Percentiles rank a stretch among this genome's conserved stretches.
These are phyloP conservation scores for Pseudocercospora fuligena DNA, from an alignment of 2,329 filamentous ascomycete genomes.

Conservation along the genomic window DNA sequence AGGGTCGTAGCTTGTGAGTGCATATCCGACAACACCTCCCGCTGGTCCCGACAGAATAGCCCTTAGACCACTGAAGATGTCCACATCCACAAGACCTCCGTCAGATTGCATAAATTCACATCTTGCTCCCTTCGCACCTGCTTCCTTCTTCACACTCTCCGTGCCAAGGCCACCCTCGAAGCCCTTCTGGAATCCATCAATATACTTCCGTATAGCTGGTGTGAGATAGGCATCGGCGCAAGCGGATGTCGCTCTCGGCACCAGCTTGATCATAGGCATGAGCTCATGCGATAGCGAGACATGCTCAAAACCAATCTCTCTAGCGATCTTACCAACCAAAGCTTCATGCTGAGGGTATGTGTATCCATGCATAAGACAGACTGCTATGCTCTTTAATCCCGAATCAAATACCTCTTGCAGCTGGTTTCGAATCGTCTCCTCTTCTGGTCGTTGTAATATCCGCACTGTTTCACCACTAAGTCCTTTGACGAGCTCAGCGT, in stretches of 20 bases:
- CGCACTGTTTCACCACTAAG: slow-evolving; percentile 76
- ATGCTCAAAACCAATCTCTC: slow-evolving; percentile 80
- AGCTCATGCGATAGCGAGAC: slow-evolving; percentile 80
- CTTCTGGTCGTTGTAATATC: slow-evolving; percentile 67
- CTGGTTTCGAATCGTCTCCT: slow-evolving; percentile 61
- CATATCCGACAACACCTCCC: slow-evolving; percentile 92
- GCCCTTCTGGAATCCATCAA: slow-evolving; percentile 75
- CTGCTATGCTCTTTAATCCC: slow-evolving; percentile 80
- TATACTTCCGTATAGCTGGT: slow-evolving; percentile 77
- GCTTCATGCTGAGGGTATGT: slow-evolving; percentile 88
- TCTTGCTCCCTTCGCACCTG: slow-evolving; percentile 70
- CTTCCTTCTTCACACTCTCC: slow-evolving; percentile 70
- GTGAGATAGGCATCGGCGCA: slow-evolving; percentile 82
- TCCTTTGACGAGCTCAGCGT: slow-evolving; percentile 68
- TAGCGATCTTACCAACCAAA: slow-evolving; percentile 74
- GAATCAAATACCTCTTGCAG: slow-evolving; percentile 70
- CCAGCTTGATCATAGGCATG: slow-evolving; percentile 88
- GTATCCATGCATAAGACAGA: slow-evolving; percentile 91
- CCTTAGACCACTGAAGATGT: slow-evolving; percentile 80
- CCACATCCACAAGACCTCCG: slow-evolving; percentile 71
- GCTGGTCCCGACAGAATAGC: slow-evolving; percentile 89
- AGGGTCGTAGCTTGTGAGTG: slow-evolving; percentile 85
- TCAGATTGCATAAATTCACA: slow-evolving; percentile 97
- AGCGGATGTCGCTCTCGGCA: slow-evolving; percentile 75
- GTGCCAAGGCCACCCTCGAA: slow-evolving; percentile 81